phyloP scores from a whole-genome alignment of 1,284 basidiomycete genomes.

The Puccinia polysora region DNA sequence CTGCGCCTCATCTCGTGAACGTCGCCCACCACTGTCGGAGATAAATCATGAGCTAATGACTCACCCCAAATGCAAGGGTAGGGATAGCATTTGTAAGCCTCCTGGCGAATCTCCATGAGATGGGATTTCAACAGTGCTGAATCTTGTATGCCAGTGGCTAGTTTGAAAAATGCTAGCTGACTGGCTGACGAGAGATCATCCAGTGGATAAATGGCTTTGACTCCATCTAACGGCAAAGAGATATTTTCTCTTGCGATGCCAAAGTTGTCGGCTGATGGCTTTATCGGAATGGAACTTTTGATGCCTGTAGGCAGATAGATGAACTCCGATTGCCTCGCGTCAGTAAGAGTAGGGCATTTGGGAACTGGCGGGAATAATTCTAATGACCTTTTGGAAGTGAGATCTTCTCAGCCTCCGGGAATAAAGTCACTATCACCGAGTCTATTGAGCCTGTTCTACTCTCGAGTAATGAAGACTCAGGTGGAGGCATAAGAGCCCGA shows the following conservation, averaged over 20 bases:
- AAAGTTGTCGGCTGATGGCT: slow-evolving; percentile 2
- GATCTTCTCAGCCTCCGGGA: too few relatives aligned
- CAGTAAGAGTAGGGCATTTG: too few relatives aligned
- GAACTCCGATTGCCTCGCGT: too few relatives aligned
- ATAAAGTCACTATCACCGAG: too few relatives aligned
- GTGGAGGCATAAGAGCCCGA: too few relatives aligned
- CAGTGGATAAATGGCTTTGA: slow-evolving; percentile 15
- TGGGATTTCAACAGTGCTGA: slow-evolving; percentile 4
- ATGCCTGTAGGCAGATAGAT: too few relatives aligned
- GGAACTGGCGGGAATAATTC: too few relatives aligned
- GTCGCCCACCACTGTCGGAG: background rate
- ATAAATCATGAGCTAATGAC: background rate
- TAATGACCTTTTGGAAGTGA: too few relatives aligned
- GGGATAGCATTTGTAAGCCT: background rate
- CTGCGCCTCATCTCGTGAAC: background rate
- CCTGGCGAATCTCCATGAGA: background rate
- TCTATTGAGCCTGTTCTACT: too few relatives aligned
- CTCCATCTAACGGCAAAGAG: background rate
- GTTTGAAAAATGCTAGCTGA: slow-evolving; percentile 21
- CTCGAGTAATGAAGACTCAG: too few relatives aligned
- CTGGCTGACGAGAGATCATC: background rate
- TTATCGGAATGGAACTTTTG: too few relatives aligned
- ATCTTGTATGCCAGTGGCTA: slow-evolving; percentile 9
- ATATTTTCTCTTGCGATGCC: background rate
- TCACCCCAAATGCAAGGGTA: slow-evolving; percentile 16